These are phyloP conservation scores for Combretum micranthum DNA, from an alignment of 345 rosid genomes.

Conservation along the genomic window DNA sequence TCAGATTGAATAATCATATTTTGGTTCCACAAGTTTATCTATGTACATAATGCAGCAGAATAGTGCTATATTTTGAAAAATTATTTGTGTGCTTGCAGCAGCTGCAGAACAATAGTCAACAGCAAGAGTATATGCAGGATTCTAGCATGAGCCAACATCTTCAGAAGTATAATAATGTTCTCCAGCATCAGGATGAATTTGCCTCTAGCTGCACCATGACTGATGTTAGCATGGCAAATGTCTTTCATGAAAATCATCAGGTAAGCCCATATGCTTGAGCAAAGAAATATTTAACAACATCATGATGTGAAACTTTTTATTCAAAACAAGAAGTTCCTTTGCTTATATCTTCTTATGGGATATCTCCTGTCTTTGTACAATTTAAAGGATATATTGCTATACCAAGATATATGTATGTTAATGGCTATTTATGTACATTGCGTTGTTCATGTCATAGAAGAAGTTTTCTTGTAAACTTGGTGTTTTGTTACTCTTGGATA, in stretches of 20 bases:
- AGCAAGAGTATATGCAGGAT: conserved; percentile 31
- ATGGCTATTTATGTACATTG: too few relatives aligned
- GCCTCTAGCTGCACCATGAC: conserved; percentile 26
- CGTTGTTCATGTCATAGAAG: too few relatives aligned
- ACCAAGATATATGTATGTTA: too few relatives aligned
- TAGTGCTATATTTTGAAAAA: conserved; percentile 11
- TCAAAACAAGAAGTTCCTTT: too few relatives aligned
- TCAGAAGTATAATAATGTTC: conserved; percentile 30
- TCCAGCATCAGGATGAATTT: conserved; percentile 39
- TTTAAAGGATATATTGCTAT: too few relatives aligned
- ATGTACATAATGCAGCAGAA: background rate
- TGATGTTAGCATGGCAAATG: conserved; percentile 40
- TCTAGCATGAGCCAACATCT: conserved; percentile 41
- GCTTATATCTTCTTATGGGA: too few relatives aligned
- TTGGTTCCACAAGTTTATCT: background rate
- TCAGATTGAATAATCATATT: background rate
- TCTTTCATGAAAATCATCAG: conserved; percentile 45
- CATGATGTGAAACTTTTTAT: too few relatives aligned
- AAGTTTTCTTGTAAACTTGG: too few relatives aligned
- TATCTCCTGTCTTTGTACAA: too few relatives aligned
- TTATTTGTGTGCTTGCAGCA: conserved; percentile 28
- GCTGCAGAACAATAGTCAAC: conserved; percentile 27
- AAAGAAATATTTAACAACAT: too few relatives aligned
- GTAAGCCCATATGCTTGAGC: conserved; percentile 11
- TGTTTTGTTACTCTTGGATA: too few relatives aligned